These are phyloP conservation scores for Chlamydomonas schloesseri DNA, from an alignment of 139 green algal genomes.

Conservation along the genomic window DNA sequence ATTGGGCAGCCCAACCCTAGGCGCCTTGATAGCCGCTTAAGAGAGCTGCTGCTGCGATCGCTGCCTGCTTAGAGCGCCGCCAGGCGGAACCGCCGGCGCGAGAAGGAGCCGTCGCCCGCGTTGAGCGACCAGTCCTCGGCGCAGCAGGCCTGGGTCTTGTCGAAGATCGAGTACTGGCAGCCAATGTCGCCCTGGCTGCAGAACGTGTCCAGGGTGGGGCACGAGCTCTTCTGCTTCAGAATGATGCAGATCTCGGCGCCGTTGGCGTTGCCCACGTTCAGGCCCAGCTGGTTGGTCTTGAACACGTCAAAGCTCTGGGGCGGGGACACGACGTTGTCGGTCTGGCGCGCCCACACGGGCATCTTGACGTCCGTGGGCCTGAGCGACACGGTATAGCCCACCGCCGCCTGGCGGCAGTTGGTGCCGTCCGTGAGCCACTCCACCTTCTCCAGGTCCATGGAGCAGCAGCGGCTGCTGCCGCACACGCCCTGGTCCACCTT, in stretches of 20 bases:
- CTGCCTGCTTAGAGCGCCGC: neutral
- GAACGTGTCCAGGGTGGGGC: neutral
- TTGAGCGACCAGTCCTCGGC: neutral
- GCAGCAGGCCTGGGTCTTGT: neutral
- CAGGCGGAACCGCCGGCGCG: neutral
- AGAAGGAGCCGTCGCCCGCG: neutral
- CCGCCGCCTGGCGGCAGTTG: neutral
- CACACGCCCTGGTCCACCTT: neutral
- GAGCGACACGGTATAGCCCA: neutral
- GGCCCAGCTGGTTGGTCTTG: conserved; percentile 26
- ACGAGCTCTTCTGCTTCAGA: neutral
- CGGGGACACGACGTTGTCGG: neutral
- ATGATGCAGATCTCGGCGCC: conserved; percentile 16
- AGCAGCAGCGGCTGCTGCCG: neutral
- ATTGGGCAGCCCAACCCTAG: too few species aligned
- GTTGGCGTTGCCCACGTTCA: neutral
- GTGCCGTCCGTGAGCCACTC: neutral
- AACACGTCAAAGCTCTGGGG: neutral
- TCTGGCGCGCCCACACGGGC: neutral
- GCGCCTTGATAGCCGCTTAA: too few species aligned
- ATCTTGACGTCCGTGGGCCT: neutral
- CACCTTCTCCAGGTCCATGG: conserved; percentile 14
- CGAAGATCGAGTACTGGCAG: conserved; percentile 24
- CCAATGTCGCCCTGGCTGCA: conserved; percentile 14
- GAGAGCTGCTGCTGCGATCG: too few species aligned